Base-by-base conservation (phyloP, 1,139 yeast species). In the Geotrichum australiense region DNA sequence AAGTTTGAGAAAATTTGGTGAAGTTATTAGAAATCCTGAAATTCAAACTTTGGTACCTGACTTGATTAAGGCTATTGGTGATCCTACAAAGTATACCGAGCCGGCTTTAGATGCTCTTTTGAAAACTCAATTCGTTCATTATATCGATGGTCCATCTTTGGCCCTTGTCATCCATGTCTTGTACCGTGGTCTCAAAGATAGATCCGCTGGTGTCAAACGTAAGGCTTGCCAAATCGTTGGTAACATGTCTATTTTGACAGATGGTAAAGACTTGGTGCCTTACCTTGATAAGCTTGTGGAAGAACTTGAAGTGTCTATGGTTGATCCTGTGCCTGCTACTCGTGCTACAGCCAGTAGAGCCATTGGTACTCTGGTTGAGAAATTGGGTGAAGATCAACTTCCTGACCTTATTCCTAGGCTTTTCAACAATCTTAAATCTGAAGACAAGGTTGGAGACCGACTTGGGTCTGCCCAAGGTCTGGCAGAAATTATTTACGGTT, bases 311-410 rank as follows among this genome's bases (percentile, higher is more conserved):
- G 70, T 74, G 33, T 95, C 97, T 1, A 89, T 93, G 95, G 96
- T 93, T 44, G 99, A 93, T 57, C 98, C 98, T 1, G 98, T 93
- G 39, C 96, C 98, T 27, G 85, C 82, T 34, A 91, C 98, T 0
- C 78, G 98, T 61, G 93, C 97, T 2, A 93, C 96, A 26, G 98
- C 97, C 20, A 91, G 96, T 20, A 80, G 96, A 65, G 98, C 98
- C 0, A 70, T 93, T 45, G 99, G 99, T 51, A 87, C 96, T 0
- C 70, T 93, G 53, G 96, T 91, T 40, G 97, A 91, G 61, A 91
- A 89, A 61, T 70, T 93, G 35, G 99, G 99, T 46, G 99, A 93
- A 64, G 94, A 84, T 35, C 81, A 78, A 55, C 89, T 93, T 86
- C 97, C 98, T 31, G 83, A 77, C 41, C 78, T 93, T 62, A 83